These are phyloP conservation scores for Dunaliella primolecta DNA, from an alignment of 139 green algal genomes.

Conservation along the genomic window DNA sequence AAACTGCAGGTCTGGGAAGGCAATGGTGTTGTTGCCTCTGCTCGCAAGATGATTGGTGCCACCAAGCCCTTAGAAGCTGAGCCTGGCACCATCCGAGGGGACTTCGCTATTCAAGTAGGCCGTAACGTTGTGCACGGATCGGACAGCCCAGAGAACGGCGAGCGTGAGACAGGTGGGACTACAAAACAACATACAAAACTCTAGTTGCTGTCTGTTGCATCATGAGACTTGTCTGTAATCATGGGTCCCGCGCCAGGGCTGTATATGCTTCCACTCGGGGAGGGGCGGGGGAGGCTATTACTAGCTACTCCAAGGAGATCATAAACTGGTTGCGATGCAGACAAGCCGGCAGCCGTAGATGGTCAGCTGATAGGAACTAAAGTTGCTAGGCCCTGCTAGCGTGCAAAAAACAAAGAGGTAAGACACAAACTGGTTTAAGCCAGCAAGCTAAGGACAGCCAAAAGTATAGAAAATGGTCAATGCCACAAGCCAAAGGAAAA, in stretches of 20 bases:
- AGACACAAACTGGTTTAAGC: no score
- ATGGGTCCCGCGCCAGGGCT: not conserved
- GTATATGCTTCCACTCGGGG: not conserved
- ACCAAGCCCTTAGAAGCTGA: slow-evolving; percentile 93
- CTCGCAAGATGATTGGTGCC: slow-evolving; percentile 88
- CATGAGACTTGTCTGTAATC: not conserved
- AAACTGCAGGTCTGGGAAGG: slow-evolving; percentile 91
- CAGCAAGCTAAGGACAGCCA: no score
- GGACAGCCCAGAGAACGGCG: slow-evolving; percentile 86
- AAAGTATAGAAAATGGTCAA: no score
- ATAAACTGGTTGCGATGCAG: not conserved
- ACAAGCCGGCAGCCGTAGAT: no score
- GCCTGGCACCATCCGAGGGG: slow-evolving; percentile 93
- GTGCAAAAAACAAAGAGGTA: no score
- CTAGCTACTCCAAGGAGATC: not conserved
- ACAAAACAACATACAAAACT: not conserved
- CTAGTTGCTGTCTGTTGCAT: no score
- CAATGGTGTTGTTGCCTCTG: slow-evolving; percentile 86
- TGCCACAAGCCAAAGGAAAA: no score
- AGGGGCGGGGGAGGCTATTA: not conserved
- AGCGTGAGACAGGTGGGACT: slow-evolving; percentile 78
- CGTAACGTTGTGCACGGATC: slow-evolving; percentile 94
- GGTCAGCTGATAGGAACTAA: no score
- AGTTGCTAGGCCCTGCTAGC: no score
- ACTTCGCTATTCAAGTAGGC: slow-evolving; percentile 81